Base-by-base conservation (phyloP, 2,329 filamentous ascomycete species). In the Hymenoscyphus scutula region DNA sequence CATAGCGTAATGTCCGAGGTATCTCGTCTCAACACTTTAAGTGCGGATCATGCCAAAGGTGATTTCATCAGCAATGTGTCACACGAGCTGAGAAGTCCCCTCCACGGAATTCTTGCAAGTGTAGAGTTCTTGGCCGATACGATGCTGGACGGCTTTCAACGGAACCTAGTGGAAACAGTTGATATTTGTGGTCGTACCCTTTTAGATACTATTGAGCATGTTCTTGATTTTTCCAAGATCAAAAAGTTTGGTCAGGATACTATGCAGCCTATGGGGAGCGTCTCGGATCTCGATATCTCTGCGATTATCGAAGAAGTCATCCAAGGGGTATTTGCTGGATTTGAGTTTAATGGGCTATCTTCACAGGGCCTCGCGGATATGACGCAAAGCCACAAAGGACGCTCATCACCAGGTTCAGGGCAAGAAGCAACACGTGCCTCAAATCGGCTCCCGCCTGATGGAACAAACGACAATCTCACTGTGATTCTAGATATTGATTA, bases 31-130 rank as follows among this genome's bases (percentile, higher is more conserved):
- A 80, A 84, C 58, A 80, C 80, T 1, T 69, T 80, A 10, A 78
- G 77, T 30, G 78, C 77, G 7, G 78, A 81, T 60, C 75, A 74
- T 7, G 80, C 81, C 19, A 85, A 85, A 67, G 79, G 79, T 0
- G 82, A 82, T 5, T 84, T 85, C 62, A 83, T 86, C 37, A 81
- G 80, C 1, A 83, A 79, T 29, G 83, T 86, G 64, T 83, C 80
- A 51, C 83, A 86, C 67, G 83, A 86, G 59, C 70, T 86, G 3
- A 76, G 83, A 48, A 83, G 79, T 7, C 83, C 83, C 0, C 70
- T 85, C 1, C 82, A 86, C 61, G 83, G 82, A 1, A 83, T 86
- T 57, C 70, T 84, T 0, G 81, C 80, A 2, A 83, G 73, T 64
- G 74, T 77, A 1, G 80, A 82, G 63, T 78, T 83, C 29, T 72